phyloP scores from a whole-genome alignment of 345 rosid genomes.

The Citrus inodora region DNA sequence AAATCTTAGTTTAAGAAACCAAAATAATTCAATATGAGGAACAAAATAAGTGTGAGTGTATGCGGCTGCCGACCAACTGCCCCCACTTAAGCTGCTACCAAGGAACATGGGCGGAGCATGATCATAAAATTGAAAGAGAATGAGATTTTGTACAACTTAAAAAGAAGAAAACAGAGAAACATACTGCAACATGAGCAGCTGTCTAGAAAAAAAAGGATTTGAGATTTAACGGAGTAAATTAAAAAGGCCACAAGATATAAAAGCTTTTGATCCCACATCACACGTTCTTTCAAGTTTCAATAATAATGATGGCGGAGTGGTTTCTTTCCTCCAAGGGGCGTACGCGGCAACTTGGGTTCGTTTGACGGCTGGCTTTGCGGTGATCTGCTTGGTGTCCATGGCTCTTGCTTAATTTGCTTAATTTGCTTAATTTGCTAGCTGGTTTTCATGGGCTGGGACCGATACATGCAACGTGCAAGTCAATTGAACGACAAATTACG shows the following conservation, averaged over 20 bases:
- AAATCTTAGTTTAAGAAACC: neutral
- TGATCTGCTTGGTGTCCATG: neutral
- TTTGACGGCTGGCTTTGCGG: neutral
- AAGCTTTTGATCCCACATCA: neutral
- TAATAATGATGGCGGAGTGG: neutral
- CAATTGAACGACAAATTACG: neutral
- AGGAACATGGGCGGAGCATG: neutral
- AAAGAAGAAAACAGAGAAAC: neutral
- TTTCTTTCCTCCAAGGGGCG: neutral
- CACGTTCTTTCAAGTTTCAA: slow-evolving; percentile 6
- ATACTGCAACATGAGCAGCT: neutral
- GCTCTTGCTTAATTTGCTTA: neutral
- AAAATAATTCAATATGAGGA: neutral
- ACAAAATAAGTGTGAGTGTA: no score
- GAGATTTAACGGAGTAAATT: neutral
- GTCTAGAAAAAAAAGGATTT: neutral
- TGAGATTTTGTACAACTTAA: no score
- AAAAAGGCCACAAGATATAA: neutral
- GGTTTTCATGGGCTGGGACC: neutral
- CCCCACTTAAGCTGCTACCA: neutral
- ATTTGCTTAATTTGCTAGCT: neutral
- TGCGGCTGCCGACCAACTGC: neutral
- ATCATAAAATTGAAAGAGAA: no score
- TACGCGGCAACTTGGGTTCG: neutral
- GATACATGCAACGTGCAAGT: neutral